These are phyloP conservation scores for Raffaelea albimanens DNA, from an alignment of 2,329 filamentous ascomycete species.

Conservation along the genomic window DNA sequence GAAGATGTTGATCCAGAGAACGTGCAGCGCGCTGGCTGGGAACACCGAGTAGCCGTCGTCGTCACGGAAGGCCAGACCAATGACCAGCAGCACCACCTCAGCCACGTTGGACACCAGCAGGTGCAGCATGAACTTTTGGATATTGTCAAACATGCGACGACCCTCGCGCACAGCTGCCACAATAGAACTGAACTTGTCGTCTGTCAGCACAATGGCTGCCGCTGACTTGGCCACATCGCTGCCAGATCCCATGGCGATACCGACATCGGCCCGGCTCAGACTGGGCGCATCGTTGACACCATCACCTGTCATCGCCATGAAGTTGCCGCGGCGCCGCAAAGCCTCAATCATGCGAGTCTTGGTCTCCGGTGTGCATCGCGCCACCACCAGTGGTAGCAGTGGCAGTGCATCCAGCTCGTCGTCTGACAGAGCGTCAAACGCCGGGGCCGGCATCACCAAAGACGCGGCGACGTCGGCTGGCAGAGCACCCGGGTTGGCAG, in stretches of 20 bases:
- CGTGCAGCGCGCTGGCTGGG: conserved; percentile 75
- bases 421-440: conserved; percentile 71
- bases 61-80: conserved; percentile 77
- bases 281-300: conserved; percentile 83
- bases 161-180: conserved; percentile 76
- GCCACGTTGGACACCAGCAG: conserved; percentile 74
- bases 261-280: conserved; percentile 71
- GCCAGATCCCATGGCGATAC: conserved; percentile 84
- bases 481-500: conserved; percentile 48
- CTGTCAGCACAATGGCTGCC: conserved; percentile 71
- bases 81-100: conserved; percentile 71
- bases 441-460: conserved; percentile 64
- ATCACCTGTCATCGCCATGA: conserved; percentile 82
- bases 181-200: conserved; percentile 84
- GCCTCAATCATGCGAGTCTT: conserved; percentile 90
- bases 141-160: conserved; percentile 78
- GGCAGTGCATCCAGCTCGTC: conserved; percentile 66
- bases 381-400: conserved; percentile 70
- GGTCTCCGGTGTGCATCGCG: conserved; percentile 74
- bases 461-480: conserved; percentile 54
- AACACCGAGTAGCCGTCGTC: conserved; percentile 64
- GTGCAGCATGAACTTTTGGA: conserved; percentile 79
- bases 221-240: conserved; percentile 81
- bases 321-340: conserved; percentile 64
- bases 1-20: conserved; percentile 92